Evolutionary conservation across 2,329 filamentous ascomycete species (phyloP), one percentile per base, ranked within the genome.

Genomic region (Cladosporium oxysporum): DNA sequence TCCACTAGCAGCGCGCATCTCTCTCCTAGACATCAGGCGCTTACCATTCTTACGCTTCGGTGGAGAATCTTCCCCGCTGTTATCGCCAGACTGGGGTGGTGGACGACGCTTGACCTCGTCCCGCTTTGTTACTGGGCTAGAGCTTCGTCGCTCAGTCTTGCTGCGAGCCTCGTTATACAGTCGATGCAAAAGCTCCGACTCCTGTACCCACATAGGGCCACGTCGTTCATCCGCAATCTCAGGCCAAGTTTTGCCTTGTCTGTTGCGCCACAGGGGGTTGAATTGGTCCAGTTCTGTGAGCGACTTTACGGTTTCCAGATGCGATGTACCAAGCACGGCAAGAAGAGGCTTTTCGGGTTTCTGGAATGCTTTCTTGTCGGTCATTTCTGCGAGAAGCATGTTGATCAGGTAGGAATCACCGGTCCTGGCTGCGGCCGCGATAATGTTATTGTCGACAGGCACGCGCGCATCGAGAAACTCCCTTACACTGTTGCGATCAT

Each of bases 261-360:
- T 89, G 29, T 89, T 85, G 33, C 82, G 83, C 66, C 90, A 88
- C 0, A 91, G 92, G 0, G 95, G 93, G 72, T 99, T 90, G 75
- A 98, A 97, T 29, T 84, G 83, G 52, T 78, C 76, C 53, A 77
- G 67, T 61, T 74, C 71, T 3, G 76, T 76, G 5, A 78, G 70
- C 16, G 72, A 72, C 66, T 90, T 87, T 53, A 99, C 88, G 66
- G 97, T 92, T 70, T 92, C 91, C 59, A 95, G 85, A 72, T 97
- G 95, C 5, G 87, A 87, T 71, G 94, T 90, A 18, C 95, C 94
- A 70, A 99, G 97, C 1, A 95, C 93, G 66, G 93, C 93, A 44
- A 97, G 85, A 83, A 99, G 96, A 1, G 95, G 95, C 0, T 94
- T 98, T 61, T 93, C 90, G 73, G 91, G 89, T 66, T 95, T 93